Percentiles rank a stretch among this genome's conserved stretches.
These are phyloP conservation scores for Calocybe gangraenosa DNA, from an alignment of 768 basidiomycete species.

Conservation along the genomic window DNA sequence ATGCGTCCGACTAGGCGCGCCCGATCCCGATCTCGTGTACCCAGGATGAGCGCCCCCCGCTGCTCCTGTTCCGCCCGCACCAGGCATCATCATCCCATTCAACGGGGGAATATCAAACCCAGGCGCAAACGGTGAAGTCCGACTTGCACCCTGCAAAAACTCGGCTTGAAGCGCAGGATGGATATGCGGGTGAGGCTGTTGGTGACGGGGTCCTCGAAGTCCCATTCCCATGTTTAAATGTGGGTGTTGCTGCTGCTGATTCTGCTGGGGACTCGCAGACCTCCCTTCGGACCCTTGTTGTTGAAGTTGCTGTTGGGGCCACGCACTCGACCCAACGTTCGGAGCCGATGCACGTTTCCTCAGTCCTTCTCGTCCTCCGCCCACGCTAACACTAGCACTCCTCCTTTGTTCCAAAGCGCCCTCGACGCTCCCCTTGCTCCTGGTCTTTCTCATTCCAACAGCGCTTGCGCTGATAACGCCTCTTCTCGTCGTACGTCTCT, in stretches of 20 bases:
- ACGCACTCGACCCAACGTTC: constrained; percentile 6
- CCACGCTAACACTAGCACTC: constrained; percentile 13
- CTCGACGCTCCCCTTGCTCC: constrained; percentile 13
- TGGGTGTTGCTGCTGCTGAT: constrained; percentile 4
- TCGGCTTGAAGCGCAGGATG: constrained; percentile 16
- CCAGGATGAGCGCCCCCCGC: constrained; percentile 35
- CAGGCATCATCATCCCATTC: constrained; percentile 31
- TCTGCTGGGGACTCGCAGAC: constrained; percentile 8
- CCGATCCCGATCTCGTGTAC: constrained; percentile 61
- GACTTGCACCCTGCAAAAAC: constrained; percentile 3
- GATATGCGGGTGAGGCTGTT: constrained; percentile 13
- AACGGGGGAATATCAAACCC: constrained; percentile 57
- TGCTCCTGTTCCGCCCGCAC: not conserved
- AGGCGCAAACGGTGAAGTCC: constrained; percentile 13
- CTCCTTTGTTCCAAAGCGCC: constrained; percentile 6
- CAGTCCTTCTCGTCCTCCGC: constrained; percentile 9
- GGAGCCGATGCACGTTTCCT: constrained; percentile 12
- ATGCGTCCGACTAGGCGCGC: constrained; percentile 69
- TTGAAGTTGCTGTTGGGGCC: not conserved
- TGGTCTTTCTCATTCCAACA: constrained; percentile 37
- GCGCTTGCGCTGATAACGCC: constrained; percentile 18
- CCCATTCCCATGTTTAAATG: constrained; percentile 21
- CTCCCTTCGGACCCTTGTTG: not conserved
- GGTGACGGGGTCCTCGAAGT: constrained; percentile 11
- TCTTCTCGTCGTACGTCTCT: constrained; percentile 51